These are phyloP conservation scores for Endothia cerciana DNA, from an alignment of 2,329 filamentous ascomycete genomes.

Conservation along the genomic window DNA sequence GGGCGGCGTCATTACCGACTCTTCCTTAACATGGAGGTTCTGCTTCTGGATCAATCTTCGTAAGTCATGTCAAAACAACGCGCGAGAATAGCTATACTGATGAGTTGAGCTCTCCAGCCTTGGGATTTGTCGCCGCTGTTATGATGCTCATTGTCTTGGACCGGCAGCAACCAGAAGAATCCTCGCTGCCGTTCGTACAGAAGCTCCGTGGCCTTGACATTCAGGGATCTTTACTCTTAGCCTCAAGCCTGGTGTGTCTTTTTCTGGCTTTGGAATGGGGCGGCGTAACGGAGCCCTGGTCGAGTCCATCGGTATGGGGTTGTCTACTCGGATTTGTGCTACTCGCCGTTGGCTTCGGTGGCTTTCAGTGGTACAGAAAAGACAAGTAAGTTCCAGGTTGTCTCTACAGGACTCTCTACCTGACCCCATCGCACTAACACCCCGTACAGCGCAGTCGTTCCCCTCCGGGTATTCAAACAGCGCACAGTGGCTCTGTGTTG, in stretches of 20 bases:
- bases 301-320: conserved; percentile 18
- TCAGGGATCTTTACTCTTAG: conserved; percentile 13
- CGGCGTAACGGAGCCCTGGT: conserved; percentile 12
- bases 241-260: conserved; percentile 15
- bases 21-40: conserved; percentile 22
- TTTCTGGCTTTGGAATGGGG: conserved; percentile 24
- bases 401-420: neutral
- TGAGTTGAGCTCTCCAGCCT: neutral
- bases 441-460: conserved; percentile 14
- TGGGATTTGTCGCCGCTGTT: conserved; percentile 13
- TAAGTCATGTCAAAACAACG: neutral
- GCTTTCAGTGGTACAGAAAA: conserved; percentile 18
- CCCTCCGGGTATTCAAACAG: conserved; percentile 16
- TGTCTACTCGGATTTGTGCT: conserved; percentile 16
- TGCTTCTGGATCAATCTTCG: conserved; percentile 27
- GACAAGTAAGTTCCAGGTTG: conserved; percentile 10
- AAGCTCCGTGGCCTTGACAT: conserved; percentile 14
- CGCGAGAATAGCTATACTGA: neutral
- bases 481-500: conserved; percentile 20
- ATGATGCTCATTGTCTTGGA: conserved; percentile 7
- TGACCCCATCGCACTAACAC: neutral
- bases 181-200: conserved; percentile 1
- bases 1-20: conserved; percentile 18
- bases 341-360: conserved; percentile 10
- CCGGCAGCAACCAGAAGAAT: conserved; percentile 3